Base-by-base conservation (phyloP, 2,329 filamentous ascomycete genomes). In the Ceratocystis eucalypticola region DNA sequence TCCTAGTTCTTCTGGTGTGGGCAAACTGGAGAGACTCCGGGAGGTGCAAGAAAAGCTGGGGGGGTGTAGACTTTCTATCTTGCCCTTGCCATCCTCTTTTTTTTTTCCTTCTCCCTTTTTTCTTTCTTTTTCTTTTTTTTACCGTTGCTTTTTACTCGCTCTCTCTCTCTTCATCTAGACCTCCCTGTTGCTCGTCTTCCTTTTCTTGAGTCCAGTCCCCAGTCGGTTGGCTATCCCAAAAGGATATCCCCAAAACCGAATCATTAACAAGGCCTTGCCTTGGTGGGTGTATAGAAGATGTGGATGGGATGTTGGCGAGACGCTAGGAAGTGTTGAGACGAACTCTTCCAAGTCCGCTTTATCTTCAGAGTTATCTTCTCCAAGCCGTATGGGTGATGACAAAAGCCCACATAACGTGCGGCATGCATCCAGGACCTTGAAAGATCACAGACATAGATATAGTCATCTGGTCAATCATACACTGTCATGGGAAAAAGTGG, bases 11-110 rank as follows among this genome's bases (percentile, higher is more conserved):
- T 57, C 53, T 57, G 10, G 57, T 30, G 28, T 57, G 28, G 53
- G 22, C 15, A 33, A n/a, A 30, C 53, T 57, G 53, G 53, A 57
- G 53, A 57, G 53, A 57, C 53, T 57, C 53, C 53, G 22, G 53
- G 53, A 57, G 53, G 53, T 57, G 53, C n/a, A 57, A 41, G 37
- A 30, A 57, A 57, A 30, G 53, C 22, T 57, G 53, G 22, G 53
- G 53, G 53, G 5, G 53, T 57, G 53, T 30, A 25, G 22, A 30
- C 28, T 57, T 33, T 15, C 46, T 50, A 20, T 41, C 48, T 25
- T 50, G 48, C 48, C 48, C 22, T 50, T 50, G n/a, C 17, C 37
- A 41, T 41, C 22, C 17, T 57, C n/a, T 57, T 12, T 28, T 30
- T 25, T 20, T n/a, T 45, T 25, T 25, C 44, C 15, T 46, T 45